phyloP scores from a whole-genome alignment of 495 filamentous ascomycete species.

The Aspergillus affinis region DNA sequence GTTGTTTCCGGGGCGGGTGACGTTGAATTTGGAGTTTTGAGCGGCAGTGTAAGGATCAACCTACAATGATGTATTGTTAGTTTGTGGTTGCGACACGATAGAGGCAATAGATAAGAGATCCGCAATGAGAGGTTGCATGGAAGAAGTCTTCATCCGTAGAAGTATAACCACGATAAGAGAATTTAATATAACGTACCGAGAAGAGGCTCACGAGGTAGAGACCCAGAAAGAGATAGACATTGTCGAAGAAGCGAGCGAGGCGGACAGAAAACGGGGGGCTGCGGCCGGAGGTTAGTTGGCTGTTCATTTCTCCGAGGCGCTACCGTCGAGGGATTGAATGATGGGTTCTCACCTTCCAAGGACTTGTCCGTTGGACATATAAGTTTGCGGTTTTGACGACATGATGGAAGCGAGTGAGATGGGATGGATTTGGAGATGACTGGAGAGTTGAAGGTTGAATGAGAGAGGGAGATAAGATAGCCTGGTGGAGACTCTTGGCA shows the following conservation, averaged over 20 bases:
- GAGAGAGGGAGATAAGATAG: not conserved
- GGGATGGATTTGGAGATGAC: not conserved
- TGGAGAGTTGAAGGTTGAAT: not conserved
- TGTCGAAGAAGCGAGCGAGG: constrained; percentile 43
- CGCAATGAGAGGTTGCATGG: not conserved
- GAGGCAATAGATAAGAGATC: not conserved
- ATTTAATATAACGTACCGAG: constrained; percentile 28
- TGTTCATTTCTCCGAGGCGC: constrained; percentile 29
- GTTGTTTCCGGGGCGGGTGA: constrained; percentile 27
- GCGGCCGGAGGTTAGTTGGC: constrained; percentile 29
- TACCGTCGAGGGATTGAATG: constrained; percentile 5
- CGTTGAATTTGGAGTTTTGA: constrained; percentile 63
- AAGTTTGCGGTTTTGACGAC: constrained; percentile 33
- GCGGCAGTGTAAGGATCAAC: constrained; percentile 66
- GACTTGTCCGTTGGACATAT: constrained; percentile 41
- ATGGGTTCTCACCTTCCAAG: constrained; percentile 29
- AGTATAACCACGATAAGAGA: too few species aligned
- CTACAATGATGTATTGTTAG: constrained; percentile 32
- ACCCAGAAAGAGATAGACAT: constrained; percentile 44
- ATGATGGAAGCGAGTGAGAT: constrained; percentile 21
- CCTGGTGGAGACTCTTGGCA: not conserved
- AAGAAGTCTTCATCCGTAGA: not conserved
- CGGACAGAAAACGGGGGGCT: constrained; percentile 48
- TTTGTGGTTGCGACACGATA: not conserved
- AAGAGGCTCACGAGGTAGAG: constrained; percentile 46